Evolutionary conservation across 257 asterid genomes (phyloP), one percentile per base, ranked within the genome.

Genomic region (Nicotiana knightiana): DNA sequence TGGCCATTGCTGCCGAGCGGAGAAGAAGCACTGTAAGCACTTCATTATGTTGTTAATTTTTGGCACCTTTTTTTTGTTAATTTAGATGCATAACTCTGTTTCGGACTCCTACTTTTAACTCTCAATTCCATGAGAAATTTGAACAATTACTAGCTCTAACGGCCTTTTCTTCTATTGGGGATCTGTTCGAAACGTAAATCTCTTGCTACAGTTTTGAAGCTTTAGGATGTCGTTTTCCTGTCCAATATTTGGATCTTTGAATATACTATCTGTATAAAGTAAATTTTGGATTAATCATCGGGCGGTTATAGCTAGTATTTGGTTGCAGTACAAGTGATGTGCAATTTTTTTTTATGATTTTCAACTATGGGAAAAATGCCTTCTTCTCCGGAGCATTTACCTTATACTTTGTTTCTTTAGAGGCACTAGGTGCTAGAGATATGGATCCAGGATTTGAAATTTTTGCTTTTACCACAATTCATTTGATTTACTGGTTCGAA

Each of bases 1-100:
- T 95, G 85, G 98, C 99, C 11, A 88, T 93, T 83, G 98, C 97
- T 82, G 98, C 97, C 82, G 99, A 95, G 90, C 94, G 89, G 85
- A 90, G 98, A 82, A 88, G 98, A 78, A 95, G 98, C 88, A 86
- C 86, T 43, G 97, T 92, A 63, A 92, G 93, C 80, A 73, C 43
- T 67, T 15, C 11, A 5, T 30, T 54, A 28, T n/a, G 51, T 43
- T n/a, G 51, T 43, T 43, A 0, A 43, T 43, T 43, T 43, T 10
- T 3, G 10, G 48, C 39, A 21, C 39, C 48, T 43, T 0, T 43
- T 8, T 1, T 37, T 0, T 43, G 12, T 9, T 43, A 43, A 43
- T 43, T 43, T 43, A 43, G 12, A 43, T 43, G 51, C 51, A 43
- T 43, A 9, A 43, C 51, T 43, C 51, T 26, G 2, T 54, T 73